Conservation (phyloP, 495 filamentous ascomycete genomes). For the Podospora australis region DNA sequence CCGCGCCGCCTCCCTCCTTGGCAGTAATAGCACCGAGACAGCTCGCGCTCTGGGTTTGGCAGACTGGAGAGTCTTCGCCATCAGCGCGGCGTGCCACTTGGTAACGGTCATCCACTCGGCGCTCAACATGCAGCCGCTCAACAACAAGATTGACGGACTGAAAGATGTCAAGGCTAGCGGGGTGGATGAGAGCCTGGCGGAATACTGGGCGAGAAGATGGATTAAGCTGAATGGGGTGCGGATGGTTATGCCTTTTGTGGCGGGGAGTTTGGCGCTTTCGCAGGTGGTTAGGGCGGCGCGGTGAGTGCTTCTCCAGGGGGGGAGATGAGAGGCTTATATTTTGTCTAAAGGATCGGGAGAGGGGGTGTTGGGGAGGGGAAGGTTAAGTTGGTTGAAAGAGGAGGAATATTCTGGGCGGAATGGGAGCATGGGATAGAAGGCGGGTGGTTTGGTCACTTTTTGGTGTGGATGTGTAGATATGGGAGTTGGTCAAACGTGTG, state of each 20-base stretch:
- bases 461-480: no score
- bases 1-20: constrained; percentile 3
- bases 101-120: constrained; percentile 41
- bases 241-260: constrained; percentile 35
- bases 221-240: constrained; percentile 31
- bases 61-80: constrained; percentile 37
- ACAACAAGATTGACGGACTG: constrained; percentile 39
- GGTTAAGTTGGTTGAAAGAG: no score
- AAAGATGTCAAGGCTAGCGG: background rate
- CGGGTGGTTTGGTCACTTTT: no score
- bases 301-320: background rate
- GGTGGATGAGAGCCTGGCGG: constrained; percentile 28
- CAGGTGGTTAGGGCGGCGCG: constrained; percentile 19
- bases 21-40: background rate
- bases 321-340: background rate
- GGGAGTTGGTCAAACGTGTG: no score
- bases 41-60: constrained; percentile 2
- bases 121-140: constrained; percentile 46
- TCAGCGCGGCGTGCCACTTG: constrained; percentile 36
- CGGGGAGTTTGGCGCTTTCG: constrained; percentile 33
- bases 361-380: background rate
- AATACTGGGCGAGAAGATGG: constrained; percentile 33
- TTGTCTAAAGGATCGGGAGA: background rate
- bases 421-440: no score
- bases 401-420: no score